Evolutionary conservation across 2,329 filamentous ascomycete genomes (phyloP).

Genomic region (Diaporthe sp.): DNA sequence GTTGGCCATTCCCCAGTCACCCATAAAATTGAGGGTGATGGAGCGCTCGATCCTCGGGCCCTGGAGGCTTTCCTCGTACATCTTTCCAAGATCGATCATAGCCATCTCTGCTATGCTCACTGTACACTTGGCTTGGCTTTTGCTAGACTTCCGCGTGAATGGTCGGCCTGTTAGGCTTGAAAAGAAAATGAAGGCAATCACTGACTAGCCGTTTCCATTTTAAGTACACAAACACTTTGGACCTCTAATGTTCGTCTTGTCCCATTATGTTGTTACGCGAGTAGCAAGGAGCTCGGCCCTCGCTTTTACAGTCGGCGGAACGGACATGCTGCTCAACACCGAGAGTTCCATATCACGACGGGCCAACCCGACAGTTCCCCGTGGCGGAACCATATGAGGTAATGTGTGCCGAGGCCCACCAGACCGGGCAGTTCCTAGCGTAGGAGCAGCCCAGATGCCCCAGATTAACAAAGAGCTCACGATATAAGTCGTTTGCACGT

Average conservation of each 20-base stretch:
- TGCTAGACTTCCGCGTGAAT: not conserved
- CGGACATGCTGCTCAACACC: not conserved
- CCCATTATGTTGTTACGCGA: not conserved
- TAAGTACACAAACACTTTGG: not conserved
- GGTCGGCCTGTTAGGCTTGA: not conserved
- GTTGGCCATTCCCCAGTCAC: not conserved
- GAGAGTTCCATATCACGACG: not conserved
- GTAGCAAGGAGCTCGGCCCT: not conserved
- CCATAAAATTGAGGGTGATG: not conserved
- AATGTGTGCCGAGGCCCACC: not conserved
- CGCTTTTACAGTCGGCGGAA: not conserved
- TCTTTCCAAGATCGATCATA: not conserved
- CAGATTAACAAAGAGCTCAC: not conserved
- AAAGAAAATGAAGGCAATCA: not conserved
- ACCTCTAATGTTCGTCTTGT: not conserved
- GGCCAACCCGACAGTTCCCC: not conserved
- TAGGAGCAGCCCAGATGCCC: too few species aligned
- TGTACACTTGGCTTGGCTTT: not conserved
- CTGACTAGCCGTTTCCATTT: not conserved
- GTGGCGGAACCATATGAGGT: not conserved
- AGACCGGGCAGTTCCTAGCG: too few species aligned
- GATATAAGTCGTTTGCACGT: not conserved
- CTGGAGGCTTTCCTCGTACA: not conserved
- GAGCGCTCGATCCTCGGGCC: not conserved
- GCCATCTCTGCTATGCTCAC: not conserved